phyloP scores from a whole-genome alignment of 352 stramenopile species.

The Pythium aristosporum region DNA sequence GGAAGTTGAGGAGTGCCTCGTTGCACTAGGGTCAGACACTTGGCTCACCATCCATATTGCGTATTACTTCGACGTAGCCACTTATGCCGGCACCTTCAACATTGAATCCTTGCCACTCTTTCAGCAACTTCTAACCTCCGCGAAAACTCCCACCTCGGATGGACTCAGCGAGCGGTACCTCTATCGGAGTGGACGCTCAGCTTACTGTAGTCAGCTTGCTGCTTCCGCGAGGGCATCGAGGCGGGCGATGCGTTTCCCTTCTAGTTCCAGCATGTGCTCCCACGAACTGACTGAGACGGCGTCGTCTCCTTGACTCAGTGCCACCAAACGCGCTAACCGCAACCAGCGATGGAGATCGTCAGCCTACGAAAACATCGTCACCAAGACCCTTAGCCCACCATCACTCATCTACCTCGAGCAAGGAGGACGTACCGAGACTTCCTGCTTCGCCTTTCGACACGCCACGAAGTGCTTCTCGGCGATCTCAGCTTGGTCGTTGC shows the following conservation, averaged over 20 bases:
- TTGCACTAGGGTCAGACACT: too few species aligned
- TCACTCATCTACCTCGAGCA: not conserved
- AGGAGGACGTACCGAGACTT: constrained; percentile 55
- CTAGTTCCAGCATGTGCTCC: constrained; percentile 60
- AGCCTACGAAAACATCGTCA: constrained; percentile 32
- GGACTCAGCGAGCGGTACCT: not conserved
- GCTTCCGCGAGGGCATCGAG: constrained; percentile 9
- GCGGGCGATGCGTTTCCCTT: constrained; percentile 43
- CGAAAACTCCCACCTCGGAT: too few species aligned
- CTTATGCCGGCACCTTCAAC: too few species aligned
- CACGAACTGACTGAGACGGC: constrained; percentile 46
- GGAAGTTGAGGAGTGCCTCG: too few species aligned
- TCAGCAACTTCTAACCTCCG: too few species aligned
- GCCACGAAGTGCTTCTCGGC: constrained; percentile 81
- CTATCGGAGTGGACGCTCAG: not conserved
- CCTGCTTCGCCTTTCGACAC: constrained; percentile 61
- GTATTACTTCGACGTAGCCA: too few species aligned
- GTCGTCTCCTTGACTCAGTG: constrained; percentile 61
- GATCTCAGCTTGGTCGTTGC: constrained; percentile 72
- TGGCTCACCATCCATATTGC: too few species aligned
- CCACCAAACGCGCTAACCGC: constrained; percentile 63
- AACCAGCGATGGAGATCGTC: constrained; percentile 82
- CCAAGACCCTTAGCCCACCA: not conserved
- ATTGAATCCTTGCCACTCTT: too few species aligned
- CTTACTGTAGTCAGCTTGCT: not conserved